Conservation (phyloP, 2,329 filamentous ascomycete species). For the Alternaria panax region DNA sequence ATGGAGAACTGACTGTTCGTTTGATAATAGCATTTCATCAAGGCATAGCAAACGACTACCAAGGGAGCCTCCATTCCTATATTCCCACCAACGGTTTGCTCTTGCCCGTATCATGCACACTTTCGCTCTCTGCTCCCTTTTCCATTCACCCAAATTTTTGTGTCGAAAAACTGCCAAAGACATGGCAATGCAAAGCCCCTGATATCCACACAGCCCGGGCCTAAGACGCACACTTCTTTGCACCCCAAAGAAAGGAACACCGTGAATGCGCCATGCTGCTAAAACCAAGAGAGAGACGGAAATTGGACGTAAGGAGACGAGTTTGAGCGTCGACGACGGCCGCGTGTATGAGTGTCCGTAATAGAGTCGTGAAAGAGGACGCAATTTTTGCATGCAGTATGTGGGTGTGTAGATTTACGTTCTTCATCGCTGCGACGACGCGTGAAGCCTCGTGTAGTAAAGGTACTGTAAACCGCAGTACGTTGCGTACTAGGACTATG, state of each 20-base stretch:
- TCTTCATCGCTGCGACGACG: not conserved
- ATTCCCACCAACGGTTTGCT: not conserved
- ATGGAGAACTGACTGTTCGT: not conserved
- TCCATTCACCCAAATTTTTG: not conserved
- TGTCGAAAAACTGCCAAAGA: not conserved
- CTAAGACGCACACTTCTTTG: constrained; percentile 5
- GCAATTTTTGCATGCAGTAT: not conserved
- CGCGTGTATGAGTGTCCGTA: constrained; percentile 1
- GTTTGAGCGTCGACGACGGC: not conserved
- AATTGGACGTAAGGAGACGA: not conserved
- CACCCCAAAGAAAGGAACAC: constrained; percentile 3
- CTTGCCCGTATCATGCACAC: not conserved
- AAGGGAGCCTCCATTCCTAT: not conserved
- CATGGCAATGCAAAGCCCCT: not conserved
- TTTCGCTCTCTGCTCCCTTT: not conserved
- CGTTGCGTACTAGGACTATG: not conserved
- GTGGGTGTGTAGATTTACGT: constrained; percentile 1
- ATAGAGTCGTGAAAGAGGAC: constrained; percentile 7
- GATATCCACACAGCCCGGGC: not conserved
- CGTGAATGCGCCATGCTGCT: constrained; percentile 23
- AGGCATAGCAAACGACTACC: not conserved
- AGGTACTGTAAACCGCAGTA: not conserved
- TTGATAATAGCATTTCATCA: not conserved
- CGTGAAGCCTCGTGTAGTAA: not conserved
- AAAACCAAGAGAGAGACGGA: constrained; percentile 7